These are phyloP conservation scores for Penicillium samsonianum DNA, from an alignment of 495 filamentous ascomycete genomes.

Conservation along the genomic window DNA sequence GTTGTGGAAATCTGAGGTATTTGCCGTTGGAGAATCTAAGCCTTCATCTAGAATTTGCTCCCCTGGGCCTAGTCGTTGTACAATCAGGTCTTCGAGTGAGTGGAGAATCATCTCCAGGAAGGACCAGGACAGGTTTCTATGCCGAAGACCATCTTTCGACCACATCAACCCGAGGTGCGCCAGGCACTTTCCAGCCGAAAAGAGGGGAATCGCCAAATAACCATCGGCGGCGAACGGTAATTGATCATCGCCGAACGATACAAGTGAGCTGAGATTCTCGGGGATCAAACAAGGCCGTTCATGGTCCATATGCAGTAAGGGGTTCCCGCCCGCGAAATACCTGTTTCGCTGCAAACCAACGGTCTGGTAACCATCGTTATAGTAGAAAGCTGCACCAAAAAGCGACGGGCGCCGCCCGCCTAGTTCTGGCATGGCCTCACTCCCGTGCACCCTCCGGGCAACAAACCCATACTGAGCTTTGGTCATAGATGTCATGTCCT, in stretches of 20 bases:
- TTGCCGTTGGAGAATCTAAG: conserved; percentile 10
- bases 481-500: conserved; percentile 63
- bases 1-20: conserved; percentile 41
- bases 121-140: conserved; percentile 63
- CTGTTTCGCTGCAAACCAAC: conserved; percentile 58
- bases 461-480: conserved; percentile 73
- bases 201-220: conserved; percentile 72
- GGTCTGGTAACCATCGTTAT: conserved; percentile 61
- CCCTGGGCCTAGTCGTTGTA: conserved; percentile 49
- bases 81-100: conserved; percentile 72
- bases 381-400: conserved; percentile 68
- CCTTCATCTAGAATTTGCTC: conserved; percentile 5
- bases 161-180: conserved; percentile 78
- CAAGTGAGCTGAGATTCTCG: conserved; percentile 59
- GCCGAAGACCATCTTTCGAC: conserved; percentile 61
- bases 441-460: conserved; percentile 62
- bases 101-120: conserved; percentile 74
- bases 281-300: conserved; percentile 75
- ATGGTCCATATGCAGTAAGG: conserved; percentile 70
- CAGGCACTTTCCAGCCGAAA: conserved; percentile 67
- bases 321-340: conserved; percentile 64
- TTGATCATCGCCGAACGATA: conserved; percentile 60
- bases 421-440: conserved; percentile 49
- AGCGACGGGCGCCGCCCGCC: conserved; percentile 56
- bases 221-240: conserved; percentile 65